Base-by-base conservation (phyloP, 176 grass and related monocot species). In the bread wheat (Triticum aestivum) region DNA sequence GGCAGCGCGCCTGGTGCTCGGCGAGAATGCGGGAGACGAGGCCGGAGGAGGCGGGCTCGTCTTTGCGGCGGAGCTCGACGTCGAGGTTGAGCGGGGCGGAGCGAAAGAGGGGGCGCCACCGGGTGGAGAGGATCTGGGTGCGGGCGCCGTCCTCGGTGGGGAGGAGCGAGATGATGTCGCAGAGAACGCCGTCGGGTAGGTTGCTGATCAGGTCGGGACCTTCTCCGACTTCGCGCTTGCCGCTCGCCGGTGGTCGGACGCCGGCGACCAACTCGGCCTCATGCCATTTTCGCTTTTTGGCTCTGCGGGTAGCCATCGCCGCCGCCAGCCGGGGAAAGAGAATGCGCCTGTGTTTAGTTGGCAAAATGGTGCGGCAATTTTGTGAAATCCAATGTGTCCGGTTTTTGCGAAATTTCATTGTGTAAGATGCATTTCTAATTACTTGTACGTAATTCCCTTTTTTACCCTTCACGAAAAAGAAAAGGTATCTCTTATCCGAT, bases 81-180 rank as follows among this genome's bases (percentile, higher is more conserved):
- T 21, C 37, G 37, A 72, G 69, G 69, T 72, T 72, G 69, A 72
- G 69, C 21, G 9, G 37, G 35, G 35, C 69, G 37, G 69, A 72
- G 69, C 69, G 37, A 21, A 72, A 72, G 69, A 42, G 8, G 69
- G 13, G 37, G 69, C 37, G 37, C 69, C 69, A 72, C 37, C 2
- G 37, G 69, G 69, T 42, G 69, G 69, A 72, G 35, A 72, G 21
- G 37, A 21, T 42, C 21, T 72, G 37, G 20, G 69, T 72, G 69
- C 69, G 69, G 69, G 69, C 69, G 69, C 69, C 37, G 37, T 72
- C 69, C 69, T 72, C 41, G 69, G 69, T 72, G 21, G 69, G 37
- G 37, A 72, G 69, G 21, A 72, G 37, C 69, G 69, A 42, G 9
- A 72, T 11, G 37, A 72, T 72, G 37, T n/a, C 2, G 37, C 37